These are phyloP conservation scores for Boletus smithii DNA, from an alignment of 1,284 basidiomycete species.

Conservation along the genomic window DNA sequence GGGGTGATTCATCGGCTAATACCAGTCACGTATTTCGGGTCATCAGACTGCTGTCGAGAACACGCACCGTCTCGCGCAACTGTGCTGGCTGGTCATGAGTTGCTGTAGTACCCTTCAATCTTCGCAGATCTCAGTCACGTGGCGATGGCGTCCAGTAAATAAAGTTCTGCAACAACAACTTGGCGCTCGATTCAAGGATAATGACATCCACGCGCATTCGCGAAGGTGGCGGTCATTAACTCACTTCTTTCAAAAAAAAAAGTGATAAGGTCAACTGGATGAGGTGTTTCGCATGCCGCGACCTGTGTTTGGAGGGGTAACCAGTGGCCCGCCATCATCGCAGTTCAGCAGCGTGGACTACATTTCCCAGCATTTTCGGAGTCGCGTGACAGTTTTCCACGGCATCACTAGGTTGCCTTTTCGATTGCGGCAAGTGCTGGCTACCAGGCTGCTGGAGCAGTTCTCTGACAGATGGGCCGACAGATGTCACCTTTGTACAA, in stretches of 20 bases:
- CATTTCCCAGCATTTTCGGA: conserved; percentile 10
- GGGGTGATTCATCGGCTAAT: not conserved
- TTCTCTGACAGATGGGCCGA: not conserved
- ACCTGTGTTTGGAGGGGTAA: conserved; percentile 2
- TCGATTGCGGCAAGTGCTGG: not conserved
- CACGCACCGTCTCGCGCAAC: not conserved
- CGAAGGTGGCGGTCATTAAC: conserved; percentile 21
- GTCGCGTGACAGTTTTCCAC: conserved; percentile 10
- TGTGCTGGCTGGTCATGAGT: conserved; percentile 4
- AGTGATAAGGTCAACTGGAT: conserved; percentile 3
- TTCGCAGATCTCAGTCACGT: conserved; percentile 8
- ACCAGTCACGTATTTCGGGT: not conserved
- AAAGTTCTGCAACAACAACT: conserved; percentile 4
- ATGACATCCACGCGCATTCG: conserved; percentile 7
- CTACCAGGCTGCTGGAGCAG: not conserved
- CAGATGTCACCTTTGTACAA: conserved; percentile 7
- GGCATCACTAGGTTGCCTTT: not conserved
- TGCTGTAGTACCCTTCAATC: conserved; percentile 2
- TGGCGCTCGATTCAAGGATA: conserved; percentile 8
- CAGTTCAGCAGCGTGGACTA: not conserved
- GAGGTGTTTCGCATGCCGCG: conserved; percentile 5
- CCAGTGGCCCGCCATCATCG: not conserved
- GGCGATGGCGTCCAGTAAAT: conserved; percentile 7
- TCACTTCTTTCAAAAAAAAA: conserved; percentile 5
- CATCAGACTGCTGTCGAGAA: not conserved